Evolutionary conservation across 2,329 filamentous ascomycete genomes (phyloP), one percentile per base, ranked within the genome.

Genomic region (Emergomyces orientalis): DNA sequence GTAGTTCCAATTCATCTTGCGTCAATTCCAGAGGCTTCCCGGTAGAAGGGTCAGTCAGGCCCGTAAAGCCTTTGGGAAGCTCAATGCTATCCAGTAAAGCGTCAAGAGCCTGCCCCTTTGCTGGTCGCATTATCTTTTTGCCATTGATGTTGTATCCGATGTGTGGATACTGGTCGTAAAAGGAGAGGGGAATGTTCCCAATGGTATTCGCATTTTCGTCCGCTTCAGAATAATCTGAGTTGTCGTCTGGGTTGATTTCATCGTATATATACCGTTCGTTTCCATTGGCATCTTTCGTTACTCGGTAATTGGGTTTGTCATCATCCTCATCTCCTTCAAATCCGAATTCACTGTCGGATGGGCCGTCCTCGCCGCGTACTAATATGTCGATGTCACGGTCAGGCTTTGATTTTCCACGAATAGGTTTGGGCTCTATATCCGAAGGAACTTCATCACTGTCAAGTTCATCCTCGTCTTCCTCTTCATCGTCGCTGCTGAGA

Each of bases 81-180:
- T 99, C 94, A 70, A 99, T 99, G 76, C 90, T 97, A 71, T 99
- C 93, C 11, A 99, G 82, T 52, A 99, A 82, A 14, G 91, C 91
- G 80, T 99, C 94, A 39, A 99, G 80, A 43, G 94, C 94, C 74
- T 96, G 89, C 60, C 93, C 93, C 69, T 91, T 93, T 3, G 95
- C 94, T 7, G 94, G 94, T 60, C 94, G 88, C 87, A 96, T 90
- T 67, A 99, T 96, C 76, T 90, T 95, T 83, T 95, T 97, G 75
- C 94, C 94, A 75, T 99, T 96, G 79, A 99, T 97, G 71, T 97
- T 90, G 78, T 99, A 99, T 64, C 94, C 94, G 73, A 99, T 97
- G 74, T 99, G 94, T 59, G 94, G 94, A 74, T 97, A 99, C 43
- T 90, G 89, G 75, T 99, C 94, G 80, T 99, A 99, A 78, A 96